These are phyloP conservation scores for Beauveria sp. DNA, from an alignment of 2,329 filamentous ascomycete species.

Conservation along the genomic window DNA sequence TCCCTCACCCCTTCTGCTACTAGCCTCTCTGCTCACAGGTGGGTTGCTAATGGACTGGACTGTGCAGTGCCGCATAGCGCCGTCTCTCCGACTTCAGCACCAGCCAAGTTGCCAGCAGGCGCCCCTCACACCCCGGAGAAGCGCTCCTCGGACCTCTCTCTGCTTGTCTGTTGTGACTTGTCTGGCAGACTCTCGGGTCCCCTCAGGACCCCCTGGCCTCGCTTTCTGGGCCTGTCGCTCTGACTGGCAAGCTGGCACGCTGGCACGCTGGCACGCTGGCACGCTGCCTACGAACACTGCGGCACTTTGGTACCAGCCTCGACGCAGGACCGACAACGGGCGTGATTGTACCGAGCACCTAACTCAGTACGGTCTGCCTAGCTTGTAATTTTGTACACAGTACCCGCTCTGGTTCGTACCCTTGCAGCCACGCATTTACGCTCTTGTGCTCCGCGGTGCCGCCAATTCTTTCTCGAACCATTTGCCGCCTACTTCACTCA, in stretches of 20 bases:
- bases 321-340: conserved; percentile 1
- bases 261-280: background rate
- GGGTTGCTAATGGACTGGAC: background rate
- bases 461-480: conserved; percentile 7
- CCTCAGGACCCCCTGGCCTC: background rate
- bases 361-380: no score
- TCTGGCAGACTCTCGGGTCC: background rate
- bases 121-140: conserved; percentile 7
- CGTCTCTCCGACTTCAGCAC: background rate
- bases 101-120: background rate
- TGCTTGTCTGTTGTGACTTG: background rate
- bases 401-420: background rate
- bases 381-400: background rate
- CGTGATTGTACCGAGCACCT: background rate
- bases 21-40: background rate
- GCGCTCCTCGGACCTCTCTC: background rate
- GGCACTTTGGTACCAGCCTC: background rate
- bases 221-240: no score
- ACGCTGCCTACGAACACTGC: no score
- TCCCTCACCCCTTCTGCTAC: background rate
- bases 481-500: conserved; percentile 9
- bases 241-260: background rate
- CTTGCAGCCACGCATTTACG: background rate
- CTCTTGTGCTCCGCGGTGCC: conserved; percentile 5
- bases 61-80: conserved; percentile 5